phyloP scores from a whole-genome alignment of 2,329 filamentous ascomycete species.

The Claviceps digitariae region DNA sequence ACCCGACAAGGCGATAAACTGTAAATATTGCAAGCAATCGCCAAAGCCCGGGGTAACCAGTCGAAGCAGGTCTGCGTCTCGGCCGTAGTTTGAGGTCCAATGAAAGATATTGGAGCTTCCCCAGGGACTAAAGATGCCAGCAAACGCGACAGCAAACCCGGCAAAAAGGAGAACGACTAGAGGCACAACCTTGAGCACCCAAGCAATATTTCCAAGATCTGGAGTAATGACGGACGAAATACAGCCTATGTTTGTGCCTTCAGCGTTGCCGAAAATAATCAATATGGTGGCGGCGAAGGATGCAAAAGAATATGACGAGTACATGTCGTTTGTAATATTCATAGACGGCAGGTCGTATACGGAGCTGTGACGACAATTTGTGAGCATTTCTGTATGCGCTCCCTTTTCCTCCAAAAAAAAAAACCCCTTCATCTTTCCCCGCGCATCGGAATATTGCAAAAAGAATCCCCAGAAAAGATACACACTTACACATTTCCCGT shows the following conservation, averaged over 20 bases:
- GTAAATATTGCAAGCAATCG: constrained; percentile 93
- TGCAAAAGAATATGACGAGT: constrained; percentile 73
- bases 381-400: neutral
- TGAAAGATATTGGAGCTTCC: constrained; percentile 80
- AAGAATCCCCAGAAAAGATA: neutral
- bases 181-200: constrained; percentile 62
- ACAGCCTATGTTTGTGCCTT: constrained; percentile 57
- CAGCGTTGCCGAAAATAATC: constrained; percentile 60
- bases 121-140: constrained; percentile 86
- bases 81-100: constrained; percentile 96
- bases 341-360: constrained; percentile 51
- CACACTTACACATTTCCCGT: constrained; percentile 10
- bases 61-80: constrained; percentile 80
- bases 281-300: constrained; percentile 63
- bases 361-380: neutral
- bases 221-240: constrained; percentile 75
- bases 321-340: constrained; percentile 58
- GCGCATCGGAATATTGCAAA: neutral
- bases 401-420: too few species aligned
- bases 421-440: neutral
- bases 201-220: constrained; percentile 57
- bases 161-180: constrained; percentile 66
- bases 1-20: constrained; percentile 83
- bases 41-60: constrained; percentile 93
- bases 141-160: constrained; percentile 68